Evolutionary conservation across 2,329 filamentous ascomycete species (phyloP).

Genomic region (Claviceps sp.): DNA sequence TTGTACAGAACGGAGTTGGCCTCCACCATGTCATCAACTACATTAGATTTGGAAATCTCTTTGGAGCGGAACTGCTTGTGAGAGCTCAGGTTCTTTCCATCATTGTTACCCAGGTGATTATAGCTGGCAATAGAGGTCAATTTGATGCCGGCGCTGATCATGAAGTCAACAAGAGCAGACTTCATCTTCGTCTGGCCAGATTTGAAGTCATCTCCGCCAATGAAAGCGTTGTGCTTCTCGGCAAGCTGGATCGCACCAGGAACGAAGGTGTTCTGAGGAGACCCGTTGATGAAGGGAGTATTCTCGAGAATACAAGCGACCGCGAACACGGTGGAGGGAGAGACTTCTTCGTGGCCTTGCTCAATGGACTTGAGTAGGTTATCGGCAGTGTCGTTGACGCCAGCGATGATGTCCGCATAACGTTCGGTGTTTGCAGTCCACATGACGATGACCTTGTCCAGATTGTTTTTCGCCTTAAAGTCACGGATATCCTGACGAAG

Average conservation of each 20-base stretch:
- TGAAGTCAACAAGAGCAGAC: constrained; percentile 93
- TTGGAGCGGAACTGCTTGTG: constrained; percentile 98
- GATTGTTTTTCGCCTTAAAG: constrained; percentile 72
- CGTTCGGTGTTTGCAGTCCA: constrained; percentile 99
- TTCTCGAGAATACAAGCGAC: constrained; percentile 86
- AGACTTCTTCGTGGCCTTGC: constrained; percentile 75
- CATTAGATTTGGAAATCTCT: constrained; percentile 98
- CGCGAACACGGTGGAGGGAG: constrained; percentile 90
- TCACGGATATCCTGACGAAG: constrained; percentile 87
- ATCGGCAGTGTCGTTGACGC: constrained; percentile 92
- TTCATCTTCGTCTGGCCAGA: constrained; percentile 99
- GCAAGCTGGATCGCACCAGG: constrained; percentile 84
- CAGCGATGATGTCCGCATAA: constrained; percentile 74
- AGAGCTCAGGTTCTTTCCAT: constrained; percentile 95
- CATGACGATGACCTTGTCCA: constrained; percentile 93
- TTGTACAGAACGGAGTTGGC: constrained; percentile 87
- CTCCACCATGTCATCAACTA: constrained; percentile 98
- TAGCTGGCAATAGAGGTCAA: constrained; percentile 97
- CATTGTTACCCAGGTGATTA: constrained; percentile 99
- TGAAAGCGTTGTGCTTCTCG: constrained; percentile 74
- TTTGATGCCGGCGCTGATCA: constrained; percentile 98
- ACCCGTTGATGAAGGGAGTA: constrained; percentile 95
- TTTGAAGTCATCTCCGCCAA: constrained; percentile 98
- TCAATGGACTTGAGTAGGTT: constrained; percentile 85
- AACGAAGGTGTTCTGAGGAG: constrained; percentile 97